Conservation (phyloP, 495 filamentous ascomycete genomes). For the Pyrenula massariospora region DNA sequence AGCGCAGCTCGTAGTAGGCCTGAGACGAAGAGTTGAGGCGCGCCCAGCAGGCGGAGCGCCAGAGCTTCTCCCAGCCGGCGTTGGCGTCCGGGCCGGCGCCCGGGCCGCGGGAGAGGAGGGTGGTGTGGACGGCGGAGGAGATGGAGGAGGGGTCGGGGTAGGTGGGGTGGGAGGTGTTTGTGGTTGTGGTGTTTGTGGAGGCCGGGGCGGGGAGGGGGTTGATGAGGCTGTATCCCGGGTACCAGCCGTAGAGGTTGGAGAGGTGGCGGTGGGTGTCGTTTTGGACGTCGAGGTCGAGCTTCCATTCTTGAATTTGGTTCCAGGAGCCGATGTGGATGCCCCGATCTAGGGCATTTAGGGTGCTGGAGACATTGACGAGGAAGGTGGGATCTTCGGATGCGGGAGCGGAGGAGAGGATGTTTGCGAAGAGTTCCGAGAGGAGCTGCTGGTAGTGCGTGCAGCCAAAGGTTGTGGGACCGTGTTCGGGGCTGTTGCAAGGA, state of each 20-base stretch:
- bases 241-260: constrained; percentile 40
- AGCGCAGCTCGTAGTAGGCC: constrained; percentile 31
- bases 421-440: constrained; percentile 29
- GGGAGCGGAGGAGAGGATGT: constrained; percentile 15
- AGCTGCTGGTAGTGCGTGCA: constrained; percentile 40
- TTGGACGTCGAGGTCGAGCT: constrained; percentile 27
- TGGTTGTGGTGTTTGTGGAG: not conserved
- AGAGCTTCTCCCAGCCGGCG: constrained; percentile 44
- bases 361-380: constrained; percentile 11
- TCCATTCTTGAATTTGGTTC: constrained; percentile 42
- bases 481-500: constrained; percentile 39
- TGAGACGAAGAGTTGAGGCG: constrained; percentile 30
- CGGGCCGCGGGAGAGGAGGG: constrained; percentile 24
- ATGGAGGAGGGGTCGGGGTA: constrained; percentile 9
- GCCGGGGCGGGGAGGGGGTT: constrained; percentile 16
- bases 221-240: constrained; percentile 27
- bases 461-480: constrained; percentile 38
- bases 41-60: constrained; percentile 41
- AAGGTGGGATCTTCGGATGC: constrained; percentile 16
- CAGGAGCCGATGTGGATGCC: constrained; percentile 34
- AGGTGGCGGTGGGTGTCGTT: constrained; percentile 40
- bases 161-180: constrained; percentile 13
- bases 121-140: constrained; percentile 25
- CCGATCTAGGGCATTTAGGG: constrained; percentile 24
- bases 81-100: constrained; percentile 29